Conservation (phyloP, 371 early-diverging fungal species). For the Apophysomyces trapeziformis region DNA sequence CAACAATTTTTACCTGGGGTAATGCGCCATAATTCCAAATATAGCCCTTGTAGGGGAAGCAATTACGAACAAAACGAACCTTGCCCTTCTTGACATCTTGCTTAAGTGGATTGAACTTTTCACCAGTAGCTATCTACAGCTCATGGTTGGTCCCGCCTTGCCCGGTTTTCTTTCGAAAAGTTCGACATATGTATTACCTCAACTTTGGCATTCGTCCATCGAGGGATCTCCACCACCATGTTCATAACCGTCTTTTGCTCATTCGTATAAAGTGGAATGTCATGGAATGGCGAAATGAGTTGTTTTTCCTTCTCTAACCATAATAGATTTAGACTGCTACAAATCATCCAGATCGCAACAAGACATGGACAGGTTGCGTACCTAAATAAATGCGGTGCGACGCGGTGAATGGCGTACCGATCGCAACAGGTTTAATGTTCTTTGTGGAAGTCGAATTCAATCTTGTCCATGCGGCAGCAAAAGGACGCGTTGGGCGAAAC, state of each 20-base stretch:
- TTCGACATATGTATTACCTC: slow-evolving; percentile 68
- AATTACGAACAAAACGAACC: slow-evolving; percentile 97
- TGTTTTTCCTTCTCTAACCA: slow-evolving; percentile 67
- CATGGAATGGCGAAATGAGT: slow-evolving; percentile 97
- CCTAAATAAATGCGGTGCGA: slow-evolving; percentile 4
- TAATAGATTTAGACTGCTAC: not conserved
- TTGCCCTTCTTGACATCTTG: slow-evolving; percentile 99
- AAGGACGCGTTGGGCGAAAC: not conserved
- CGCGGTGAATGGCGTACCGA: slow-evolving; percentile 2
- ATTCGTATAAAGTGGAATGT: slow-evolving; percentile 96
- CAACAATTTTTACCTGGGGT: slow-evolving; percentile 70
- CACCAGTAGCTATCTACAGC: slow-evolving; percentile 86
- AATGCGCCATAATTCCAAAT: slow-evolving; percentile 99
- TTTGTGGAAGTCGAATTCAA: not conserved
- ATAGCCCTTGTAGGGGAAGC: slow-evolving; percentile 99
- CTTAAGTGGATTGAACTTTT: slow-evolving; percentile 97
- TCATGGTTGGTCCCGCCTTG: not conserved
- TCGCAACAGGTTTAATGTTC: not conserved
- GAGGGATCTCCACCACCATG: slow-evolving; percentile 99
- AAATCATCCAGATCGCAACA: not conserved
- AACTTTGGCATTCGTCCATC: slow-evolving; percentile 99
- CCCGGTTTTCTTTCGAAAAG: not conserved
- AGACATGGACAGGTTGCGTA: not conserved
- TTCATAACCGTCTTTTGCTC: slow-evolving; percentile 85
- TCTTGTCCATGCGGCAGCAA: not conserved